Evolutionary conservation across 306 rosid species (phyloP), one percentile per base, ranked within the genome.

Genomic region (Fragaria nilgerrensis): DNA sequence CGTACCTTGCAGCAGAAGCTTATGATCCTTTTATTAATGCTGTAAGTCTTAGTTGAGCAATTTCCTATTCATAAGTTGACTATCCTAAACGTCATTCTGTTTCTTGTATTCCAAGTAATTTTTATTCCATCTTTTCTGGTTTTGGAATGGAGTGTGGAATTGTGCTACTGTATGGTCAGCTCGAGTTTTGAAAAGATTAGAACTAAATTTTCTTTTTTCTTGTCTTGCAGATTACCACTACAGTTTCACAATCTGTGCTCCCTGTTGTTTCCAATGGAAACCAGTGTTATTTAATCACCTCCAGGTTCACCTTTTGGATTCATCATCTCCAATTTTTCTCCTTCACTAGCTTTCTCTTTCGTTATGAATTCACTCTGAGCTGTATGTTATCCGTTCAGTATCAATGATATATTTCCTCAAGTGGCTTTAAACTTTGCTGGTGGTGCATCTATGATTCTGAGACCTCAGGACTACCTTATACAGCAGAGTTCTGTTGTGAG

Each of bases 1-100:
- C 98, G 16, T 96, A 96, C 84, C 97, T 96, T 78, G 96, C 97
- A 19, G 96, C 89, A 82, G 94, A 84, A 74, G 99, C 99, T 63
- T 96, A 85, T 76, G 86, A 81, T 70, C 90, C 98, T 78, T 92
- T 96, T 62, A 85, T 96, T 72, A 83, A 43, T 80, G 98, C 99
- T 45, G 99, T 96, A 85, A 86, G 98, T 88, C 78, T 75, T 63
- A 32, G 77, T 56, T 72, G 76, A 67, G 83, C 47, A 37, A 72
- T 77, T 72, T 44, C 70, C 72, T 5, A n/a, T 56, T 37, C 58
- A 76, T 75, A 67, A 62, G 79, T 76, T 22, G 73, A 62, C 74
- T 70, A 36, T 63, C 15, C 41, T 53, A 14, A 66, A 61, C 65
- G 29, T 78, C 61, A 71, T 81, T 74, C 58, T 76, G 61, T 56